These are phyloP conservation scores for Pilatotrama ljubarskyi DNA, from an alignment of 768 basidiomycete genomes.

Conservation along the genomic window DNA sequence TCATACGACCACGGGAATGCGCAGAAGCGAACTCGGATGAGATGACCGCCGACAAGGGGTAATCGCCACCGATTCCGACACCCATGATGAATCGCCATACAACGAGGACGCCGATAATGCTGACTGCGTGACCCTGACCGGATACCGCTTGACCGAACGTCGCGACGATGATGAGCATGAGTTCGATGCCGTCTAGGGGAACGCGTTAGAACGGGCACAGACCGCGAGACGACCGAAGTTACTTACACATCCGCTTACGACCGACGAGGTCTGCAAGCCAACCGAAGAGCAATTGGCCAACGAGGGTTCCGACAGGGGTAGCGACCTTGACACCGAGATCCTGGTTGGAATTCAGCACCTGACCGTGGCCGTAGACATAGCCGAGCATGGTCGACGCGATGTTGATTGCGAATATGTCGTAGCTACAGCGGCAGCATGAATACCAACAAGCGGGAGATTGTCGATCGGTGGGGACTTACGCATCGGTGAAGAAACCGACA, in stretches of 20 bases:
- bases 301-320: conserved; percentile 71
- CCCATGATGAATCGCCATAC: conserved; percentile 87
- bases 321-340: conserved; percentile 78
- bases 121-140: conserved; percentile 63
- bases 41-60: conserved; percentile 83
- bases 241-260: conserved; percentile 78
- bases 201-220: neutral
- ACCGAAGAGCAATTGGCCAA: conserved; percentile 78
- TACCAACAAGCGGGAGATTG: neutral
- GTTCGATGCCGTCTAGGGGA: conserved; percentile 63
- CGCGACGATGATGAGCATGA: conserved; percentile 80
- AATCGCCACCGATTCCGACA: conserved; percentile 87
- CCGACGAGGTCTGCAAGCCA: conserved; percentile 78
- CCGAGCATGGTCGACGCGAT: conserved; percentile 83
- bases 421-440: conserved; percentile 37
- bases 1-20: conserved; percentile 76
- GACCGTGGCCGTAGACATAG: conserved; percentile 62
- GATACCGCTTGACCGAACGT: conserved; percentile 81
- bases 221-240: neutral
- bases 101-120: conserved; percentile 73
- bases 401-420: conserved; percentile 90
- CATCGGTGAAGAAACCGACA: conserved; percentile 85
- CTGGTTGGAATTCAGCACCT: conserved; percentile 55
- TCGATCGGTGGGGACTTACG: conserved; percentile 16
- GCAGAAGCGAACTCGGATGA: conserved; percentile 87